phyloP scores from a whole-genome alignment of 140 eudicot genomes.

The Anethum foeniculum region DNA sequence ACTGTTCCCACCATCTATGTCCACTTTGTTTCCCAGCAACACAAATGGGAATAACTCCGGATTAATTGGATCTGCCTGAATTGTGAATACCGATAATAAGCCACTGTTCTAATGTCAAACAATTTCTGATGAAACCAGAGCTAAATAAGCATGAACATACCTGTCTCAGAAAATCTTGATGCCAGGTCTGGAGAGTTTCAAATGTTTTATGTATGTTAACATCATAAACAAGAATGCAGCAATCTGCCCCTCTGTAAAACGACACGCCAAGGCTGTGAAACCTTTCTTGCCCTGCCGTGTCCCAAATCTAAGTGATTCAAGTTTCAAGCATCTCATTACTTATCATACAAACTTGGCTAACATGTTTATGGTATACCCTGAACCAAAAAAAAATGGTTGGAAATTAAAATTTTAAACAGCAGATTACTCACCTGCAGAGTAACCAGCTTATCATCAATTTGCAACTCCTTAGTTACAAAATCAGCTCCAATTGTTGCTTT shows the following conservation, averaged over 20 bases:
- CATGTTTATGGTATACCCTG: background rate
- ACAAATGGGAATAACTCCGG: constrained; percentile 78
- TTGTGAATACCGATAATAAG: background rate
- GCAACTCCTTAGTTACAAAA: constrained; percentile 75
- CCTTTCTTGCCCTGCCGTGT: constrained; percentile 97
- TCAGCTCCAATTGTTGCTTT: constrained; percentile 94
- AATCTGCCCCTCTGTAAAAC: constrained; percentile 96
- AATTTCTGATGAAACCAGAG: background rate
- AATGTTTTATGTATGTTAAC: constrained; percentile 76
- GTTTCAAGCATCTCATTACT: constrained; percentile 1
- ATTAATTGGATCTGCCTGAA: constrained; percentile 57
- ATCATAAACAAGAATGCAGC: constrained; percentile 84
- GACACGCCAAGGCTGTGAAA: constrained; percentile 87
- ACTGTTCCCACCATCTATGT: constrained; percentile 59
- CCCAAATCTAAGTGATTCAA: constrained; percentile 64
- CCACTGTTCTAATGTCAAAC: background rate
- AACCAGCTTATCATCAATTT: constrained; percentile 62
- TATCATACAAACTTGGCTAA: background rate
- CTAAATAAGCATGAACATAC: constrained; percentile 21
- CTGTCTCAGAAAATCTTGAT: constrained; percentile 83
- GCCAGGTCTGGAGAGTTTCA: constrained; percentile 86
- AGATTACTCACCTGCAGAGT: constrained; percentile 62
- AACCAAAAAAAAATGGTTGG: background rate
- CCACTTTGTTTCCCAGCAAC: constrained; percentile 79
- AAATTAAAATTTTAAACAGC: background rate